These are phyloP conservation scores for Staphylotrichum tortipilum DNA, from an alignment of 495 filamentous ascomycete species.

Conservation along the genomic window DNA sequence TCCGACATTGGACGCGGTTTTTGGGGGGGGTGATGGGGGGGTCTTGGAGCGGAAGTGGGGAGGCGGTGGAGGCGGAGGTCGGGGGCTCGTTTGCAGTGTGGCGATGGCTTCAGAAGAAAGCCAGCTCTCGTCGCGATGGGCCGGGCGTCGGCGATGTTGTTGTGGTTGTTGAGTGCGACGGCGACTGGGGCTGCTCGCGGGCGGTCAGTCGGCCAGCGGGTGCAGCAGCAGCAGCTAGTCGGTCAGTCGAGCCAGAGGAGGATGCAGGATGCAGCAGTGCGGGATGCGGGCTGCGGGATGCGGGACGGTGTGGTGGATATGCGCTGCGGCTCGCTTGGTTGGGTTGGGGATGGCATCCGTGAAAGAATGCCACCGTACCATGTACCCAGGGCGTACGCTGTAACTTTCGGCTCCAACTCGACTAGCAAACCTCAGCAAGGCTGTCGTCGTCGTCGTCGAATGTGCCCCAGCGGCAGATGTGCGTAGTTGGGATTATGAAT, in stretches of 20 bases:
- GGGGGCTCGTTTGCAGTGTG: conserved; percentile 9
- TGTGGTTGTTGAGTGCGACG: conserved; percentile 1
- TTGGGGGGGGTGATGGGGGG: conserved; percentile 5
- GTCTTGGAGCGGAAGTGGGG: conserved; percentile 3
- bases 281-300: not conserved
- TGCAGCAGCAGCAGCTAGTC: not conserved
- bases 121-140: conserved; percentile 16
- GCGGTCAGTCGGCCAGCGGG: conserved; percentile 7
- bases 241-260: no score
- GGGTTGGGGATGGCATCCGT: conserved; percentile 13
- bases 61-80: conserved; percentile 3
- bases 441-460: no score
- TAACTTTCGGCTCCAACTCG: no score
- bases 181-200: conserved; percentile 1
- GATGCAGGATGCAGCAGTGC: not conserved
- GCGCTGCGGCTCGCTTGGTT: conserved; percentile 2
- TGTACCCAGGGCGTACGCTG: no score
- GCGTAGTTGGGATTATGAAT: not conserved
- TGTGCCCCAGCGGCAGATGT: not conserved
- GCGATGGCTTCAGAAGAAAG: conserved; percentile 21
- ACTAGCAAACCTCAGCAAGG: no score
- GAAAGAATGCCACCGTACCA: conserved; percentile 9
- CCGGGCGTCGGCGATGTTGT: conserved; percentile 5
- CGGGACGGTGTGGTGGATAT: not conserved
- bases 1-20: conserved; percentile 64